Conservation (phyloP, 2,329 filamentous ascomycete species). For the Tolypocladium tundrense region DNA sequence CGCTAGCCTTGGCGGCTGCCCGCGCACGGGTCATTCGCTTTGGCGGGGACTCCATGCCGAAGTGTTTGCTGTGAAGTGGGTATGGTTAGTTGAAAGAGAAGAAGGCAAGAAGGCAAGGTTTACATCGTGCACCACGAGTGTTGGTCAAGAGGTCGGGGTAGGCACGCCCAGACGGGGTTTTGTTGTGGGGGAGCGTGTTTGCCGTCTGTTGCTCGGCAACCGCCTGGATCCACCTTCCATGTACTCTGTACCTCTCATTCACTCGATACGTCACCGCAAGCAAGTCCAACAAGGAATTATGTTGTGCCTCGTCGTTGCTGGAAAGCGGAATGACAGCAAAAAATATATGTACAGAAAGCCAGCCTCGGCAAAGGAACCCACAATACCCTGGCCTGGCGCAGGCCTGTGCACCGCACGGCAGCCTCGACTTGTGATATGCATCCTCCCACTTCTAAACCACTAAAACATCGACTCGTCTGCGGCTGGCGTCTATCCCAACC, state of each 20-base stretch:
- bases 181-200: constrained; percentile 5
- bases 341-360: neutral
- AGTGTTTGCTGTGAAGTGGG: neutral
- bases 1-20: constrained; percentile 30
- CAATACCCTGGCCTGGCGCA: neutral
- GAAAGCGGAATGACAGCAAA: neutral
- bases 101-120: constrained; percentile 7
- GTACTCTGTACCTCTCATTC: neutral
- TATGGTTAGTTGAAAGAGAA: constrained; percentile 4
- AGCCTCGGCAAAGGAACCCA: neutral
- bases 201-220: constrained; percentile 9
- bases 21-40: constrained; percentile 47
- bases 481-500: neutral
- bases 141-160: neutral
- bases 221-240: neutral
- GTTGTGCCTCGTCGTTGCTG: neutral
- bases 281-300: neutral
- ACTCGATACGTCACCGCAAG: neutral
- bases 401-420: neutral
- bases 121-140: constrained; percentile 9
- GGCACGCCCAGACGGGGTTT: neutral
- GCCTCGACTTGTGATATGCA: neutral
- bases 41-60: constrained; percentile 43
- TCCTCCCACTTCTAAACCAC: neutral
- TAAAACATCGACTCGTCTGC: neutral